Conservation (phyloP, 176 grass and related monocot genomes). For the Raddia distichophylla region DNA sequence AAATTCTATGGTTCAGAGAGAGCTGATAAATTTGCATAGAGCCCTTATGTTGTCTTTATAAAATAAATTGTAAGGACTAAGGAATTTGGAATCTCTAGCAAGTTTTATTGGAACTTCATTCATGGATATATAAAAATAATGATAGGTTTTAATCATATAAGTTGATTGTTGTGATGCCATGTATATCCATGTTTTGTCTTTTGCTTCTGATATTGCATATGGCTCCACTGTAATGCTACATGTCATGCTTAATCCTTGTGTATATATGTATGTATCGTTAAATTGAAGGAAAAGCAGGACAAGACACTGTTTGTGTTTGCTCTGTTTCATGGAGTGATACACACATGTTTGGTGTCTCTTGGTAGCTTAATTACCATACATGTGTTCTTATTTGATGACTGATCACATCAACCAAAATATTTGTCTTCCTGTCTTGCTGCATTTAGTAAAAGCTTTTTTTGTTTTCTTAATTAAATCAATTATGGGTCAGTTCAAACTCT, state of each 20-base stretch:
- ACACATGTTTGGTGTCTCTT: background rate
- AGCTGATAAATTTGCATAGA: background rate
- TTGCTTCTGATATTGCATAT: constrained; percentile 21
- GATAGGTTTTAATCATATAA: background rate
- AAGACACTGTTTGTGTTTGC: background rate
- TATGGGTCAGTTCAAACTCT: background rate
- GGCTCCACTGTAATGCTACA: background rate
- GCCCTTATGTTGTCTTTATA: background rate
- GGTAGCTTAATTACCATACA: background rate
- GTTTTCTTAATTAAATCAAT: background rate
- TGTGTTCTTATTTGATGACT: background rate
- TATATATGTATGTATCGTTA: background rate
- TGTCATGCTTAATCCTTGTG: background rate
- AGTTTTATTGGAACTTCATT: background rate
- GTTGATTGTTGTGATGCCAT: background rate
- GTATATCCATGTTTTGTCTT: background rate
- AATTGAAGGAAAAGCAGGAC: background rate
- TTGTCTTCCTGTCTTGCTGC: background rate
- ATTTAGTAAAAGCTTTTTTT: constrained; percentile 8
- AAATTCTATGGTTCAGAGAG: background rate
- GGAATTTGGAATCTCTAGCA: background rate
- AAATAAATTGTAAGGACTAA: background rate
- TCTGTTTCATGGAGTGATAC: constrained; percentile 7
- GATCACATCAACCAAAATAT: background rate
- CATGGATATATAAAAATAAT: background rate